These are phyloP conservation scores for Polygonum maritimum DNA, from an alignment of 148 eudicot species.

Conservation along the genomic window DNA sequence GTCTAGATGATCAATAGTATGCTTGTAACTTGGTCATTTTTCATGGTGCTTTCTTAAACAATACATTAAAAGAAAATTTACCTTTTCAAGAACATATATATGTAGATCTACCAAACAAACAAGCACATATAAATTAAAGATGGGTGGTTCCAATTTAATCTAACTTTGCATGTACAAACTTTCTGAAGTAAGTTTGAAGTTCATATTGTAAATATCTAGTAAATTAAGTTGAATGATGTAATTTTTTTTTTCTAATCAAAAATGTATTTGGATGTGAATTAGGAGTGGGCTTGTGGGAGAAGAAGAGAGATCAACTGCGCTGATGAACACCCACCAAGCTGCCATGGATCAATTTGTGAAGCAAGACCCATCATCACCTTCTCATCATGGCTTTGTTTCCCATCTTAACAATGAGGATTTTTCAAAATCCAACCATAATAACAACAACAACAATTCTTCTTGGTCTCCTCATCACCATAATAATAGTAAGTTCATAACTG, in stretches of 20 bases:
- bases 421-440: slow-evolving; percentile 12
- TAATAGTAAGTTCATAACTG: neutral
- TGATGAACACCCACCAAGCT: slow-evolving; percentile 25
- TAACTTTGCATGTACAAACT: neutral
- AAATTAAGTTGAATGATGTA: neutral
- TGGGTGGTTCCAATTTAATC: neutral
- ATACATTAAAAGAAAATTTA: neutral
- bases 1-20: neutral
- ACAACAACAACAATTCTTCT: slow-evolving; percentile 4
- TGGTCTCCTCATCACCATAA: slow-evolving; percentile 29
- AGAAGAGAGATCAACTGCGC: slow-evolving; percentile 27
- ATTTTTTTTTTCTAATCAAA: too few relatives aligned
- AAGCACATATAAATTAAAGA: neutral
- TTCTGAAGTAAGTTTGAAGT: neutral
- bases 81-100: neutral
- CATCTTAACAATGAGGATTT: slow-evolving; percentile 18
- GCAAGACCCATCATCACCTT: slow-evolving; percentile 23
- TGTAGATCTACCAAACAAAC: neutral
- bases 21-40: neutral
- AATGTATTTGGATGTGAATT: neutral
- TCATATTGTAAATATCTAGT: neutral
- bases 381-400: slow-evolving; percentile 20
- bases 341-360: slow-evolving; percentile 26
- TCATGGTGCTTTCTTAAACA: neutral
- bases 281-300: slow-evolving; percentile 53